Conservation (phyloP, 1,284 basidiomycete genomes). For the Leccinum holopus region DNA sequence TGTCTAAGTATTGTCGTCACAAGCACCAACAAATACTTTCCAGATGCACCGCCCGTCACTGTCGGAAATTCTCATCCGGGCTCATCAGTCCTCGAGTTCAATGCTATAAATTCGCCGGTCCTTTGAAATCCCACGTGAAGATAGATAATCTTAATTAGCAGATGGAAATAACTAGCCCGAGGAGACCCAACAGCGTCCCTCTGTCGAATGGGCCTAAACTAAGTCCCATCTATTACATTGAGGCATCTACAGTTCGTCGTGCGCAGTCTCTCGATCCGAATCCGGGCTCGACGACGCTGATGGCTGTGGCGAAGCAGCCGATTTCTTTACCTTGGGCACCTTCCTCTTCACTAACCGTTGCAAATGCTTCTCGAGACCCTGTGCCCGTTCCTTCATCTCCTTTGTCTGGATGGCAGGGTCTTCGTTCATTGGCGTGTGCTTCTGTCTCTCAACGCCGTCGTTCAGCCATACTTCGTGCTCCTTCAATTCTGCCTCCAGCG, state of each 20-base stretch:
- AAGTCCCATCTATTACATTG: constrained; percentile 11
- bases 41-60: neutral
- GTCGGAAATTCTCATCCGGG: neutral
- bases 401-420: constrained; percentile 79
- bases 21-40: constrained; percentile 33
- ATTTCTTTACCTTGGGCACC: constrained; percentile 54
- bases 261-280: constrained; percentile 21
- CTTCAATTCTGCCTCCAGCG: constrained; percentile 68
- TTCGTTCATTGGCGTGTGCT: constrained; percentile 65
- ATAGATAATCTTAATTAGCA: neutral
- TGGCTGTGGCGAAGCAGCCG: constrained; percentile 16
- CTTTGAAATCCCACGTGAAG: neutral
- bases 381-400: constrained; percentile 81
- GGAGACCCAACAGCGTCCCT: neutral
- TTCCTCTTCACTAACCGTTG: constrained; percentile 67
- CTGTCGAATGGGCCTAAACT: neutral
- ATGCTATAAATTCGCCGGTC: neutral
- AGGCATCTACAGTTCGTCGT: constrained; percentile 32
- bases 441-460: constrained; percentile 79
- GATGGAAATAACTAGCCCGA: neutral
- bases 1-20: neutral
- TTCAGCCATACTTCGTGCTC: constrained; percentile 82
- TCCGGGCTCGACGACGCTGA: constrained; percentile 21
- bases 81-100: neutral
- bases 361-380: constrained; percentile 74